A percentile compares a stretch with the other conserved stretches of the same genome.
phyloP scores from a whole-genome alignment of 805 yeast genomes.

The Naumovozyma dairenensis region DNA sequence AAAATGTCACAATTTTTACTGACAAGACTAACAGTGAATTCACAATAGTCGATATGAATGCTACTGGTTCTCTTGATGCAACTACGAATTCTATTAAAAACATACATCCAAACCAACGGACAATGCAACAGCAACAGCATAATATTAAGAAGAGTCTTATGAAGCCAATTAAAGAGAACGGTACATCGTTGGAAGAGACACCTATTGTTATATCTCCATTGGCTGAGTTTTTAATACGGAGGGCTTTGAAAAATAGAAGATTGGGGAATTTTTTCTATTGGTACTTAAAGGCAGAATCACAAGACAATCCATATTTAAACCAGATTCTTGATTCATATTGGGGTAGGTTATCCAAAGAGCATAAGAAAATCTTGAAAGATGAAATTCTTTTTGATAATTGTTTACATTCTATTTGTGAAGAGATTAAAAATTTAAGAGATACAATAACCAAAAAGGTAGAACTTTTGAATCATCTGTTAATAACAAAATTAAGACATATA shows the following conservation, averaged over 20 bases:
- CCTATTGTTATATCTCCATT: constrained; percentile 43
- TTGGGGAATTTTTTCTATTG: constrained; percentile 83
- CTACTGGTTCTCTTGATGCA: constrained; percentile 11
- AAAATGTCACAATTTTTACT: constrained; percentile 29
- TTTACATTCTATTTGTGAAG: constrained; percentile 54
- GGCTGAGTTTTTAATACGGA: constrained; percentile 63
- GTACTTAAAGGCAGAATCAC: constrained; percentile 83
- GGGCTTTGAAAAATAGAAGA: constrained; percentile 53
- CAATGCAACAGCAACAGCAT: background rate
- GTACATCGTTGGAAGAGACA: constrained; percentile 8
- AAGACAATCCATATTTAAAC: constrained; percentile 47
- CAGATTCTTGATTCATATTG: constrained; percentile 40
- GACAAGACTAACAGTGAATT: constrained; percentile 29
- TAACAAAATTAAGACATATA: constrained; percentile 34
- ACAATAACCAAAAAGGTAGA: constrained; percentile 70
- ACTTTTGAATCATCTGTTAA: constrained; percentile 40
- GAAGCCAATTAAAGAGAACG: background rate
- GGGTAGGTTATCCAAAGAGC: constrained; percentile 24
- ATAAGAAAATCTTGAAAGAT: constrained; percentile 30
- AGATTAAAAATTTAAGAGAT: constrained; percentile 59
- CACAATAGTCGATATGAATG: constrained; percentile 30
- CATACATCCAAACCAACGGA: no score
- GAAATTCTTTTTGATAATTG: constrained; percentile 65
- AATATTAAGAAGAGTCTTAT: background rate
- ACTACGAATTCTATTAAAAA: constrained; percentile 1